Evolutionary conservation across 2,329 filamentous ascomycete species (phyloP).

Genomic region (Phaeosphaeriaceae sp.): DNA sequence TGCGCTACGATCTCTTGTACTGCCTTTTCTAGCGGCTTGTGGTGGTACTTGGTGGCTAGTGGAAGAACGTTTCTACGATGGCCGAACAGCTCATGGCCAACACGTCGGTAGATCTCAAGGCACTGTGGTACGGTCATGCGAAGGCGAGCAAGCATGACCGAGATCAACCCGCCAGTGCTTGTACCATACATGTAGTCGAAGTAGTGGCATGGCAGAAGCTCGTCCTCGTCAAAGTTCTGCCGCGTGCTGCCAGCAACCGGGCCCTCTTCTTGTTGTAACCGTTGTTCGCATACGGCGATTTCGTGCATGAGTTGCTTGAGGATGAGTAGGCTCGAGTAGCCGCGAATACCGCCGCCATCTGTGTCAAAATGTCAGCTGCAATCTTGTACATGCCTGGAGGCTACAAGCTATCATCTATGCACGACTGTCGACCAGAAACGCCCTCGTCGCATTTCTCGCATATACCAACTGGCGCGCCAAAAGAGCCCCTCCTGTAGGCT

Average conservation of each 20-base stretch:
- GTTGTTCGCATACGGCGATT: constrained; percentile 53
- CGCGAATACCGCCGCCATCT: constrained; percentile 60
- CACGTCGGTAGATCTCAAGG: constrained; percentile 55
- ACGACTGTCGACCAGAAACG: too few relatives aligned
- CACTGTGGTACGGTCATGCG: constrained; percentile 59
- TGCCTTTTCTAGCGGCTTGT: constrained; percentile 56
- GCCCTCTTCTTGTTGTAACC: constrained; percentile 53
- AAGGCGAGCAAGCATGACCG: constrained; percentile 57
- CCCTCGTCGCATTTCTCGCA: too few relatives aligned
- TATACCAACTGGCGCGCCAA: too few relatives aligned
- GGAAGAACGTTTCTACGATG: constrained; percentile 53
- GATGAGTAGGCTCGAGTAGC: constrained; percentile 59
- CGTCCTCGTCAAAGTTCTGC: constrained; percentile 47
- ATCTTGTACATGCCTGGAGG: neutral
- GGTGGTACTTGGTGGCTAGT: constrained; percentile 58
- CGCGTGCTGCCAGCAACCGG: constrained; percentile 35
- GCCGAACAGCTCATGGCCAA: constrained; percentile 58
- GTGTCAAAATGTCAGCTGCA: constrained; percentile 21
- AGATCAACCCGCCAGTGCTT: constrained; percentile 60
- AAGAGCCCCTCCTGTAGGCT: too few relatives aligned
- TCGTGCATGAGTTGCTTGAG: constrained; percentile 58
- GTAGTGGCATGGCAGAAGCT: constrained; percentile 59
- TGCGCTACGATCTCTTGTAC: constrained; percentile 54
- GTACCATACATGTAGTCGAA: constrained; percentile 63
- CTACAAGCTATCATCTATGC: too few relatives aligned